phyloP scores from a whole-genome alignment of 495 filamentous ascomycete species.

The Talaromyces ruber region DNA sequence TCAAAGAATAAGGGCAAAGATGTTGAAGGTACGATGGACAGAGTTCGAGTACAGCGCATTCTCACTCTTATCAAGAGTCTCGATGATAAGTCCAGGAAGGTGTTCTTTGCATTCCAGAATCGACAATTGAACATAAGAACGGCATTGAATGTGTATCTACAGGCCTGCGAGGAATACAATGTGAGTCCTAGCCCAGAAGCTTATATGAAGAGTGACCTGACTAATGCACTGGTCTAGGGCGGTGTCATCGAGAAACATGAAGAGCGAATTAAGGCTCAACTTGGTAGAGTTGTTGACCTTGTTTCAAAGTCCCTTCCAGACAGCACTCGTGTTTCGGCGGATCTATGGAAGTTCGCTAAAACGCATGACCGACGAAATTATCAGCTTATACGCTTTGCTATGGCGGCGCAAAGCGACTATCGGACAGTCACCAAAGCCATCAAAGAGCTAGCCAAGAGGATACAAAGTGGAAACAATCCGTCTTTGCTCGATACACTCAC shows the following conservation, averaged over 20 bases:
- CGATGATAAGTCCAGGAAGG: slow-evolving; percentile 69
- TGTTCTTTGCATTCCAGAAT: slow-evolving; percentile 79
- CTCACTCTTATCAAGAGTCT: slow-evolving; percentile 71
- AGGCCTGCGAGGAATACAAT: slow-evolving; percentile 77
- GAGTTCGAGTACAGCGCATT: slow-evolving; percentile 76
- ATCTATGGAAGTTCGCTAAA: slow-evolving; percentile 87
- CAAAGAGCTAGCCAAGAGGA: slow-evolving; percentile 77
- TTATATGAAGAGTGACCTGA: neutral
- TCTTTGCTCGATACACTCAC: slow-evolving; percentile 67
- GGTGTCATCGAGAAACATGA: slow-evolving; percentile 70
- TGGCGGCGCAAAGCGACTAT: slow-evolving; percentile 83
- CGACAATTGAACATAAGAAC: slow-evolving; percentile 63
- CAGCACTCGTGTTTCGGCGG: slow-evolving; percentile 49
- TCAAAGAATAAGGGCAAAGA: slow-evolving; percentile 50
- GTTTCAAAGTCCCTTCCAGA: slow-evolving; percentile 71
- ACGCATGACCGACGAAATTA: slow-evolving; percentile 85
- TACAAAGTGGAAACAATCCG: slow-evolving; percentile 54
- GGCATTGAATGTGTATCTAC: slow-evolving; percentile 62
- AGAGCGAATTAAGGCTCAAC: slow-evolving; percentile 55
- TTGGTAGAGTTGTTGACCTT: slow-evolving; percentile 58
- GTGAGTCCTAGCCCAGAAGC: slow-evolving; percentile 23
- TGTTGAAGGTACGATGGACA: slow-evolving; percentile 62
- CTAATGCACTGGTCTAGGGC: slow-evolving; percentile 37
- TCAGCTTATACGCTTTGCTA: slow-evolving; percentile 77
- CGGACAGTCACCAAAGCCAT: slow-evolving; percentile 81